These are phyloP conservation scores for Globisporangium solare DNA, from an alignment of 352 stramenopile genomes.

Conservation along the genomic window DNA sequence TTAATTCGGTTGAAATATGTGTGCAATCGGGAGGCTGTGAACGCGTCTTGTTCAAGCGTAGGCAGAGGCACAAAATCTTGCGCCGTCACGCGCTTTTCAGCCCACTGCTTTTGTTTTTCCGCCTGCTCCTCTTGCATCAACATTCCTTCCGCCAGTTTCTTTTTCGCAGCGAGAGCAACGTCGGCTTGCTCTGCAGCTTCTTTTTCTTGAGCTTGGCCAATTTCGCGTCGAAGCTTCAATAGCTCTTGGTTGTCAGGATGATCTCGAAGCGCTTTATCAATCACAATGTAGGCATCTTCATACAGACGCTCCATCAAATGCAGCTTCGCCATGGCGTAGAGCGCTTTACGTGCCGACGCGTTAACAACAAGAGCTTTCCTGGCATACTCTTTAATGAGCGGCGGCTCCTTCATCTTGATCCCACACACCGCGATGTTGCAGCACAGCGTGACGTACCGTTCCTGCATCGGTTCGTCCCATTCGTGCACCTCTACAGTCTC, in stretches of 20 bases:
- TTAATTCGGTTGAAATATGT: constrained; percentile 69
- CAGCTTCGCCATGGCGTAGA: constrained; percentile 69
- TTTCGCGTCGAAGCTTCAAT: constrained; percentile 38
- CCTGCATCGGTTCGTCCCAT: constrained; percentile 38
- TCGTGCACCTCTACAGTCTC: constrained; percentile 23
- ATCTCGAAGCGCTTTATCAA: constrained; percentile 30
- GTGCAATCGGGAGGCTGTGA: constrained; percentile 36
- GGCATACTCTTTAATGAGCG: constrained; percentile 54
- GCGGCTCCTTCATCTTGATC: constrained; percentile 56
- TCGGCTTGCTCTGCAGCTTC: constrained; percentile 21
- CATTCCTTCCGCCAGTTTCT: constrained; percentile 33
- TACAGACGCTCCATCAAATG: constrained; percentile 58
- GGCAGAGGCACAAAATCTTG: constrained; percentile 38
- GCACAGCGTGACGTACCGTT: constrained; percentile 61
- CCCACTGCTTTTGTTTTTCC: constrained; percentile 44
- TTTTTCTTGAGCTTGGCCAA: constrained; percentile 31
- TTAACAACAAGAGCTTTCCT: constrained; percentile 51
- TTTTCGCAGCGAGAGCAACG: constrained; percentile 31
- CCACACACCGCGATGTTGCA: constrained; percentile 75
- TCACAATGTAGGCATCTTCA: constrained; percentile 34
- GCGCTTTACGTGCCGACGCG: constrained; percentile 41
- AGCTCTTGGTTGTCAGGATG: constrained; percentile 49
- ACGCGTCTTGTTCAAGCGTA: constrained; percentile 63
- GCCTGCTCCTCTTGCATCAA: constrained; percentile 15
- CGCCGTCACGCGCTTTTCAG: constrained; percentile 25